Conservation (phyloP, 1,139 yeast genomes). For the Suhomyces atakaporum region DNA sequence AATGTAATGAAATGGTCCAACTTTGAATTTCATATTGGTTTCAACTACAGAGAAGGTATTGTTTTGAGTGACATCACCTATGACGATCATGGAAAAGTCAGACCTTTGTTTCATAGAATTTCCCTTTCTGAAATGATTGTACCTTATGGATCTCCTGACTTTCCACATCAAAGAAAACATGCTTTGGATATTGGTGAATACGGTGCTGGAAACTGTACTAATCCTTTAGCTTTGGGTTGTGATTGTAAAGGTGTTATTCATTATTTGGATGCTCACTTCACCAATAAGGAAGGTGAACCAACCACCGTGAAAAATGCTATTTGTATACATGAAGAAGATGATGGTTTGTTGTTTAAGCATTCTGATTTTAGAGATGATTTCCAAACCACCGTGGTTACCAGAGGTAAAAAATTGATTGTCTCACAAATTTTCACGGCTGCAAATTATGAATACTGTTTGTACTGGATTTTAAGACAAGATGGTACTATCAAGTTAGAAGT, state of each 20-base stretch:
- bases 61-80: conserved; percentile 72
- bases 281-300: conserved; percentile 66
- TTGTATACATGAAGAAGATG: conserved; percentile 85
- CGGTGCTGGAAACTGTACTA: conserved; percentile 85
- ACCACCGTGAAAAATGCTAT: conserved; percentile 73
- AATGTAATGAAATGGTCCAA: conserved; percentile 75
- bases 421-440: conserved; percentile 86
- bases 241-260: conserved; percentile 86
- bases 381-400: conserved; percentile 70
- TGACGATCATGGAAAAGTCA: conserved; percentile 70
- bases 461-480: conserved; percentile 82
- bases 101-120: conserved; percentile 76
- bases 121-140: conserved; percentile 83
- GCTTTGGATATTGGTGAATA: conserved; percentile 86
- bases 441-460: conserved; percentile 80
- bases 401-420: conserved; percentile 71
- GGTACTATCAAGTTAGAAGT: conserved; percentile 79
- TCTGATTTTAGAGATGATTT: conserved; percentile 82
- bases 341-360: conserved; percentile 75
- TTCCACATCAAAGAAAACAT: conserved; percentile 81
- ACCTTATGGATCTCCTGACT: conserved; percentile 78
- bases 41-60: conserved; percentile 84
- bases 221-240: conserved; percentile 75
- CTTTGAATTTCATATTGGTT: conserved; percentile 74
- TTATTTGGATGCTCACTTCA: conserved; percentile 74